phyloP scores from a whole-genome alignment of 306 rosid species.

The Citrullus mucosospermus region DNA sequence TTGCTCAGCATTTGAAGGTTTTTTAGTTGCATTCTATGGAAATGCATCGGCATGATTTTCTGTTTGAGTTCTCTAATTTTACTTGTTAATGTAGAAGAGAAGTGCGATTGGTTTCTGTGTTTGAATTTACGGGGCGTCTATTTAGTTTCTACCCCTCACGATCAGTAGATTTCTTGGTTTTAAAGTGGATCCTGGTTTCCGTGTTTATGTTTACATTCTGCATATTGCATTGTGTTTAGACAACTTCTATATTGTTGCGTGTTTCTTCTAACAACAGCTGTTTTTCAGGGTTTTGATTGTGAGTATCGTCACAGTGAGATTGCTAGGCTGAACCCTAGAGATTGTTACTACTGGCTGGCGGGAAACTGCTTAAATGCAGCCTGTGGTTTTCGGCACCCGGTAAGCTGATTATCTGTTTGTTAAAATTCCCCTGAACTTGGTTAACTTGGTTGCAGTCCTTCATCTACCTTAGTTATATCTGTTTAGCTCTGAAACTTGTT shows the following conservation, averaged over 20 bases:
- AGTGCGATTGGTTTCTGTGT: not conserved
- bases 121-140: not conserved
- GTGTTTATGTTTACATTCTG: not conserved
- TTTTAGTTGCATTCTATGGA: not conserved
- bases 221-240: not conserved
- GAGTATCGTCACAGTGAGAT: conserved; percentile 81
- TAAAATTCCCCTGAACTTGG: not conserved
- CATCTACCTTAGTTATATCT: not conserved
- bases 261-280: not conserved
- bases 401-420: conserved; percentile 22
- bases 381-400: conserved; percentile 90
- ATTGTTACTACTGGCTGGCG: conserved; percentile 83
- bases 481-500: not conserved
- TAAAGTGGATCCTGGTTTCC: not conserved
- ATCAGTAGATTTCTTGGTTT: not conserved
- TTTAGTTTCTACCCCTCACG: not conserved
- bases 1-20: conserved; percentile 21
- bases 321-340: conserved; percentile 82
- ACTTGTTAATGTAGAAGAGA: not conserved
- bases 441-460: not conserved
- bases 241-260: no score
- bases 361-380: conserved; percentile 63
- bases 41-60: not conserved
- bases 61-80: not conserved
- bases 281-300: conserved; percentile 64